These are phyloP conservation scores for Lepiota venenata DNA, from an alignment of 768 basidiomycete species.

Conservation along the genomic window DNA sequence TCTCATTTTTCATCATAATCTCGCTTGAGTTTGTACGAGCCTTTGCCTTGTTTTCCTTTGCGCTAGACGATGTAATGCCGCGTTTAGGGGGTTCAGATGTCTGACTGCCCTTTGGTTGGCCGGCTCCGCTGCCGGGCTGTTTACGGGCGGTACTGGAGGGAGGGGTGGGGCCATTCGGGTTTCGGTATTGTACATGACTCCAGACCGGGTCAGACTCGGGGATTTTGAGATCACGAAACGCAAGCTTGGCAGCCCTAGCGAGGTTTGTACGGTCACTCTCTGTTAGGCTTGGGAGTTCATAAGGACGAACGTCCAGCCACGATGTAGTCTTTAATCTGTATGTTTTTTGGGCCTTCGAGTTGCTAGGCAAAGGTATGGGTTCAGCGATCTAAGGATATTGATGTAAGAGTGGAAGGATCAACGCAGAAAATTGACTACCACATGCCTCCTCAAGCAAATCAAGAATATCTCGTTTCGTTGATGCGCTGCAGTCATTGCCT, in stretches of 20 bases:
- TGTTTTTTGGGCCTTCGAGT: slow-evolving; percentile 28
- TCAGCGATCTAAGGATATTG: slow-evolving; percentile 46
- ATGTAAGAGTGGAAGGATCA: slow-evolving; percentile 1
- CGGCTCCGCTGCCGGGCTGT: slow-evolving; percentile 2
- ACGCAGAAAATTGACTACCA: not conserved
- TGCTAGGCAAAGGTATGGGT: slow-evolving; percentile 28
- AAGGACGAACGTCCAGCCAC: slow-evolving; percentile 72
- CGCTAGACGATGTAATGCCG: slow-evolving; percentile 41
- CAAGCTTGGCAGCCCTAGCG: slow-evolving; percentile 47
- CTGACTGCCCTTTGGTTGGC: slow-evolving; percentile 3
- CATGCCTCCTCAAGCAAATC: slow-evolving; percentile 49
- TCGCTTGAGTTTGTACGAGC: slow-evolving; percentile 36
- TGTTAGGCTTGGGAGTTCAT: slow-evolving; percentile 51
- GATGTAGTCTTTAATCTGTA: slow-evolving; percentile 55
- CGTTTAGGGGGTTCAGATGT: slow-evolving; percentile 34
- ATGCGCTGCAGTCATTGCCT: slow-evolving; percentile 30
- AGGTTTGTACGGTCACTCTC: slow-evolving; percentile 46
- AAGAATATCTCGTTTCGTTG: slow-evolving; percentile 39
- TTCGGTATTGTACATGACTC: slow-evolving; percentile 43
- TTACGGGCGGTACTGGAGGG: not conserved
- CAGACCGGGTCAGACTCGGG: slow-evolving; percentile 62
- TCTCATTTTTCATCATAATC: slow-evolving; percentile 49
- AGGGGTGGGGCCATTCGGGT: slow-evolving; percentile 7
- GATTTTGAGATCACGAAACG: slow-evolving; percentile 47
- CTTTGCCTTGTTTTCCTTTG: slow-evolving; percentile 45